A percentile compares a stretch with the other conserved stretches of the same genome.
These are phyloP conservation scores for Begonia fuchsioides DNA, from an alignment of 306 rosid genomes.

Conservation along the genomic window DNA sequence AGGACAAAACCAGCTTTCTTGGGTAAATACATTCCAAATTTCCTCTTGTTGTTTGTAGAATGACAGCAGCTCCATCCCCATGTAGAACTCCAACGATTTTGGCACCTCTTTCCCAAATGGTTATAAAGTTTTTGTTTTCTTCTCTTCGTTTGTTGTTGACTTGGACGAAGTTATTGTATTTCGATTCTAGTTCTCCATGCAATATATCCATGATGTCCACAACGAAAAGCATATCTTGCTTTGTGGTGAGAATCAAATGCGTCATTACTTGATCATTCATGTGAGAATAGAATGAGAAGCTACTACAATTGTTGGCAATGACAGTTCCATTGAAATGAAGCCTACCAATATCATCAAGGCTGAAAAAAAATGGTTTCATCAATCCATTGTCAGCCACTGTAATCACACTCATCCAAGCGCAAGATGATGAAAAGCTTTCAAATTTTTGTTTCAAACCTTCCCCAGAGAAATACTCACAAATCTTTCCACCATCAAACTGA, in stretches of 20 bases:
- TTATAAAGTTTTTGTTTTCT: conserved; percentile 38
- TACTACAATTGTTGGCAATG: conserved; percentile 74
- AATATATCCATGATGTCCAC: conserved; percentile 54
- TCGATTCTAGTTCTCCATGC: conserved; percentile 35
- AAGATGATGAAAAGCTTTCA: conserved; percentile 46
- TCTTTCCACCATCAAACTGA: conserved; percentile 60
- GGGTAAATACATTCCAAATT: conserved; percentile 84
- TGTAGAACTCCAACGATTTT: conserved; percentile 70
- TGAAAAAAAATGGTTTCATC: conserved; percentile 47
- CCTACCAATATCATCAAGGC: conserved; percentile 76
- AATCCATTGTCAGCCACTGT: conserved; percentile 30
- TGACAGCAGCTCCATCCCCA: conserved; percentile 76
- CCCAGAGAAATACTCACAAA: conserved; percentile 35
- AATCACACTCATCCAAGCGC: conserved; percentile 73
- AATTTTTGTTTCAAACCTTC: conserved; percentile 38
- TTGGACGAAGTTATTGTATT: conserved; percentile 39
- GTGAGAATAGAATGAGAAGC: conserved; percentile 79
- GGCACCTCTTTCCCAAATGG: conserved; percentile 94
- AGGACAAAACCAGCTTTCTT: conserved; percentile 73
- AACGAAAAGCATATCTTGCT: conserved; percentile 64
- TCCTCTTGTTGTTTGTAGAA: conserved; percentile 75
- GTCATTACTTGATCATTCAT: conserved; percentile 55
- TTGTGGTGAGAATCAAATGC: conserved; percentile 54
- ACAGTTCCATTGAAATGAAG: conserved; percentile 49
- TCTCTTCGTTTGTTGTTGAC: conserved; percentile 34